Conservation (phyloP, 768 basidiomycete species). For the Termitomyces titanicus region DNA sequence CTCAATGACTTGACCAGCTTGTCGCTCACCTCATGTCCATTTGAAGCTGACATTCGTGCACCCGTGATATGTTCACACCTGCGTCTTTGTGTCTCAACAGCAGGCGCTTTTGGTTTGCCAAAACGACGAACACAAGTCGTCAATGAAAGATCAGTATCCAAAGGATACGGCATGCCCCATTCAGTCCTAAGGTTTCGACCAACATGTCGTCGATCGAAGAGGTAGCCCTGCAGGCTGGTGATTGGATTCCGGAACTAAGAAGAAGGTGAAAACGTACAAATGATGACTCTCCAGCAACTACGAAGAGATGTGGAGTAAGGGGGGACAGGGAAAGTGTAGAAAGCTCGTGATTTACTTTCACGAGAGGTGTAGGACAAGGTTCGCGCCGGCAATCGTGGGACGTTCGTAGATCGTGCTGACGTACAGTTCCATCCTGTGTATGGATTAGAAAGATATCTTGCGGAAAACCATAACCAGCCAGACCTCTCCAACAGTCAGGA, state of each 20-base stretch:
- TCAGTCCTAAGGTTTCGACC: constrained; percentile 58
- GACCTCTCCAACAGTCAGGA: constrained; percentile 80
- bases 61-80: constrained; percentile 70
- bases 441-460: neutral
- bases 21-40: constrained; percentile 67
- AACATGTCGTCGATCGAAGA: constrained; percentile 79
- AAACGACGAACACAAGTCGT: constrained; percentile 84
- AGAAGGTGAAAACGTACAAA: constrained; percentile 46
- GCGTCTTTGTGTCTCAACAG: constrained; percentile 24
- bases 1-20: neutral
- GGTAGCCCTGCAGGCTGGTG: constrained; percentile 52
- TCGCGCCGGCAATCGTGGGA: constrained; percentile 57
- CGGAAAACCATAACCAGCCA: constrained; percentile 16
- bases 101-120: constrained; percentile 38
- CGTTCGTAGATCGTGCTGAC: constrained; percentile 81
- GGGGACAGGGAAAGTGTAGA: constrained; percentile 75
- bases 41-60: constrained; percentile 62
- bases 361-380: constrained; percentile 69
- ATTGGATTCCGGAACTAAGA: neutral
- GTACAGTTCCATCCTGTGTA: constrained; percentile 74
- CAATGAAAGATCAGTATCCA: constrained; percentile 36
- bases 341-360: constrained; percentile 60
- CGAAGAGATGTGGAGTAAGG: constrained; percentile 77
- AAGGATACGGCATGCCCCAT: constrained; percentile 56
- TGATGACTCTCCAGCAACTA: constrained; percentile 79